Evolutionary conservation across 2,329 filamentous ascomycete genomes (phyloP), one percentile per base, ranked within the genome.

Genomic region (Boeremia lycopersici): DNA sequence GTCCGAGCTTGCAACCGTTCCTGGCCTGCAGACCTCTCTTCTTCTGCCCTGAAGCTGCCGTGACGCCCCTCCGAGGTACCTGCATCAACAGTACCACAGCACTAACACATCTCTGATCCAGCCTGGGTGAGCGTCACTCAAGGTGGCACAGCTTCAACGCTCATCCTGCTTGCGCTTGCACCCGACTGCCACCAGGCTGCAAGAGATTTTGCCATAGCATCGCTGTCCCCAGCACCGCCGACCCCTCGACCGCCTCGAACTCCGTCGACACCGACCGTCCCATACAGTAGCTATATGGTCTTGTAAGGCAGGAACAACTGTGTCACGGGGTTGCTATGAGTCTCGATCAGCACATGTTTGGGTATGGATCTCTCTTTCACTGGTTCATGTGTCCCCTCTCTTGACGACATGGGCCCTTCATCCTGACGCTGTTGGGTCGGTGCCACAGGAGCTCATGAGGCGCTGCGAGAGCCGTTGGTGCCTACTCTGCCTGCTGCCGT

Each of bases 291-390:
- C 65, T 72, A 69, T 53, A 73, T 74, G 71, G 59, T 67, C 62
- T 64, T 35, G 58, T 59, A 63, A 57, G 62, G 54, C 48, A 57
- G 58, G 56, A 52, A 62, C 50, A 60, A 23, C 53, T 58, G 63
- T 69, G 60, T 64, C 60, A 72, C 59, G 57, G 57, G 63, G 60
- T 65, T 72, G 74, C 69, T 73, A 76, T 76, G 74, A 75, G 68
- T 73, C 60, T 74, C 70, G 74, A 74, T 67, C 73, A 74, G 59
- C 69, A 74, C 38, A 73, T 71, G 65, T 70, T 75, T 74, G 74
- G 74, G 74, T 76, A 76, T 51, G 73, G 53, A 41, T 41, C 60
- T 62, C 59, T 53, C 58, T 66, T 65, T 59, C 57, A 52, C 46
- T 55, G 56, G 52, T 31, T 57, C 48, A 50, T 38, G 44, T 55